These are phyloP conservation scores for Aspergillus terreus DNA, from an alignment of 2,329 filamentous ascomycete genomes.

Conservation along the genomic window DNA sequence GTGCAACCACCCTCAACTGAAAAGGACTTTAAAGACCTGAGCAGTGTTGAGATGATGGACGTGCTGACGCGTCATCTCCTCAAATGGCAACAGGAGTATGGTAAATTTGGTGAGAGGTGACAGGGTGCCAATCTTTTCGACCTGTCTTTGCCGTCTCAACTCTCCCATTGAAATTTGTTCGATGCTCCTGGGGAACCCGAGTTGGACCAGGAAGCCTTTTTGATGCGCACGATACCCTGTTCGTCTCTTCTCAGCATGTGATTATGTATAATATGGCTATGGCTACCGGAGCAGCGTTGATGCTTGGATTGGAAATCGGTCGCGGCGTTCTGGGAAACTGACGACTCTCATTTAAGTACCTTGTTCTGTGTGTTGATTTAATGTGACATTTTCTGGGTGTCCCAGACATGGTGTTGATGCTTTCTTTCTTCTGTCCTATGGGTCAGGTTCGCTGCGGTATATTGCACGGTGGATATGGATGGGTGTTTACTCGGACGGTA, in stretches of 20 bases:
- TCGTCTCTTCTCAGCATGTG: conserved; percentile 16
- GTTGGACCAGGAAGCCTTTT: conserved; percentile 3
- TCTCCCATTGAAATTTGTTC: conserved; percentile 2
- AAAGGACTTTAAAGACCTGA: conserved; percentile 68
- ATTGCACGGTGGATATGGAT: background rate
- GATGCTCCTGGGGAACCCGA: conserved; percentile 5
- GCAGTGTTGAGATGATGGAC: conserved; percentile 87
- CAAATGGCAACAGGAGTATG: conserved; percentile 77
- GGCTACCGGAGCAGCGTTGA: conserved; percentile 18
- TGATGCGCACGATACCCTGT: conserved; percentile 20
- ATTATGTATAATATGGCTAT: conserved; percentile 26
- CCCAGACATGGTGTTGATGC: background rate
- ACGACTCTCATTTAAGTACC: conserved; percentile 7
- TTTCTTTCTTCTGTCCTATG: background rate
- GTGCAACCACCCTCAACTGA: conserved; percentile 27
- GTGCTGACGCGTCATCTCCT: conserved; percentile 73
- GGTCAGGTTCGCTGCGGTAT: background rate
- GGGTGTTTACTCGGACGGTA: too few species aligned
- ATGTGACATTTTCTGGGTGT: conserved; percentile 1
- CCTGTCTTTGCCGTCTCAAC: background rate
- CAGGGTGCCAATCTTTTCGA: background rate
- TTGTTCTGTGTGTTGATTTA: conserved; percentile 2
- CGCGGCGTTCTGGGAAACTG: conserved; percentile 18
- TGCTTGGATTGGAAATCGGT: conserved; percentile 16
- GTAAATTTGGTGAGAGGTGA: conserved; percentile 50